A percentile compares a stretch with the other conserved stretches of the same genome.
Evolutionary conservation across 2,329 filamentous ascomycete species (phyloP).

Genomic region (Trichoderma gracile): DNA sequence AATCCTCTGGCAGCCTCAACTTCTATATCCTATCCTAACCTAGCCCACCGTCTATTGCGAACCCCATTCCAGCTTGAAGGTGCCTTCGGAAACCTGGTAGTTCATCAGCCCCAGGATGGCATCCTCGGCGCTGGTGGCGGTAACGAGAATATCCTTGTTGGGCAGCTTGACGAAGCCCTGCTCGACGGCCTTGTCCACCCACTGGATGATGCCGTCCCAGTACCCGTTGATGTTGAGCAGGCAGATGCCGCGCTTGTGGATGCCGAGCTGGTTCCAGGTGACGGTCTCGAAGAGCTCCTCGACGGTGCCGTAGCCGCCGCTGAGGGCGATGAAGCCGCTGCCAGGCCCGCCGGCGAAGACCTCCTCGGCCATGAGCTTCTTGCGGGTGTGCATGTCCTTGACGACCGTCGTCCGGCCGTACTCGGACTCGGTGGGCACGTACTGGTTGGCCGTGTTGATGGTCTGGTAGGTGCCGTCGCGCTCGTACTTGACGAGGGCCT

Average conservation of each 20-base stretch:
- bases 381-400: constrained; percentile 93
- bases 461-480: constrained; percentile 59
- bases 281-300: constrained; percentile 92
- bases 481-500: constrained; percentile 79
- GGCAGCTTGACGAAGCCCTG: constrained; percentile 73
- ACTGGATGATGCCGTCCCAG: constrained; percentile 82
- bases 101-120: constrained; percentile 69
- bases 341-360: constrained; percentile 80
- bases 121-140: constrained; percentile 70
- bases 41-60: constrained; percentile 51
- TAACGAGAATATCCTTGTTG: constrained; percentile 76
- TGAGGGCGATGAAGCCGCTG: constrained; percentile 84
- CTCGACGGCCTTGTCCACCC: constrained; percentile 74
- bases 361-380: constrained; percentile 88
- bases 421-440: constrained; percentile 61
- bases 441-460: constrained; percentile 50
- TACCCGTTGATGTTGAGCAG: constrained; percentile 87
- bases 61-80: constrained; percentile 82
- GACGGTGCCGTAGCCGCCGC: constrained; percentile 89
- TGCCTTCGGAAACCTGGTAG: constrained; percentile 73
- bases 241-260: constrained; percentile 77
- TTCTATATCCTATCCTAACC: background rate
- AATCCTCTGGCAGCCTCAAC: background rate
- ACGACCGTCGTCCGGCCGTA: constrained; percentile 89
- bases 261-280: constrained; percentile 96